A percentile compares a stretch with the other conserved stretches of the same genome.
phyloP scores from a whole-genome alignment of 768 basidiomycete species.

The Leucocoprinus birnbaumii region DNA sequence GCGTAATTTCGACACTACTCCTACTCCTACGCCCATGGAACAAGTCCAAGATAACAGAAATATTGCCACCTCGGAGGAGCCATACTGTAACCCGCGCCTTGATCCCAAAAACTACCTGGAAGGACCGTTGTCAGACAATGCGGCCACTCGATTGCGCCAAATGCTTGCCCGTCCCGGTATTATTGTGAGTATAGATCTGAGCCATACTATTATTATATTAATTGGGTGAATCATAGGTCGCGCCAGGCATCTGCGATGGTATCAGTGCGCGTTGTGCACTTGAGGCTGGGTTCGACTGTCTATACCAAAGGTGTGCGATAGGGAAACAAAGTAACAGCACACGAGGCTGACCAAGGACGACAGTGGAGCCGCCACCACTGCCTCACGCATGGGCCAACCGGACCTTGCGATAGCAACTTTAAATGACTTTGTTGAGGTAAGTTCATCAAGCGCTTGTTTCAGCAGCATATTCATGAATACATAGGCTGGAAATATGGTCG shows the following conservation, averaged over 20 bases:
- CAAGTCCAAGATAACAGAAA: background rate
- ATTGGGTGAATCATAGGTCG: constrained; percentile 37
- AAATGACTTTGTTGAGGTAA: constrained; percentile 68
- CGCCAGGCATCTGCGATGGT: constrained; percentile 77
- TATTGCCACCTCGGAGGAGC: constrained; percentile 6
- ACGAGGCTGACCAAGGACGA: background rate
- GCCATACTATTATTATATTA: background rate
- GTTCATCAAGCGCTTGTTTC: background rate
- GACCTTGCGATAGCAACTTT: constrained; percentile 75
- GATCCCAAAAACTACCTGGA: constrained; percentile 68
- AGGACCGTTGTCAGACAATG: constrained; percentile 63
- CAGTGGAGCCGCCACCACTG: constrained; percentile 78
- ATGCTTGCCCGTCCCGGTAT: constrained; percentile 70
- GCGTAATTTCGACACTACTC: background rate
- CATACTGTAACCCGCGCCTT: constrained; percentile 65
- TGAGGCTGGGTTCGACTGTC: constrained; percentile 72
- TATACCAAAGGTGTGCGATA: constrained; percentile 62
- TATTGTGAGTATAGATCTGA: constrained; percentile 43
- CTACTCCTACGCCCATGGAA: background rate
- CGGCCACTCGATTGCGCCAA: constrained; percentile 71
- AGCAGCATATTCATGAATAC: background rate
- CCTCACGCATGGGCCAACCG: constrained; percentile 73
- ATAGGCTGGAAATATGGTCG: constrained; percentile 67
- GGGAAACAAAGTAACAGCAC: background rate
- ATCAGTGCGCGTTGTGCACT: constrained; percentile 77